Conservation (phyloP, 208 protist species). For the Acanthamoeba triangularis region DNA sequence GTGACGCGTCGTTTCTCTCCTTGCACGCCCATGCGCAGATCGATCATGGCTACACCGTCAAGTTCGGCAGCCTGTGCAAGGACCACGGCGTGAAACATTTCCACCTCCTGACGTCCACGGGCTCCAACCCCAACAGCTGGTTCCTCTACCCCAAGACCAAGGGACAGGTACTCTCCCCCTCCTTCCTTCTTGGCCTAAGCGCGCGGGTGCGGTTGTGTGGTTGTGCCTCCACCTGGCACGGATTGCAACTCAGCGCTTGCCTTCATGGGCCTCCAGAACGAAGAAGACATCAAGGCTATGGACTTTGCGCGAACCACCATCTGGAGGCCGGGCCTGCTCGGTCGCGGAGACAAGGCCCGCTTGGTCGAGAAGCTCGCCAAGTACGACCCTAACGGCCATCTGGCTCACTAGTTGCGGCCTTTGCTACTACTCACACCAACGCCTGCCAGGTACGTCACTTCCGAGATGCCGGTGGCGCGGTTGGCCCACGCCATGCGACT, state of each 20-base stretch:
- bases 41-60: conserved; percentile 46
- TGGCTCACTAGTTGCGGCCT: too few species aligned
- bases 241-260: too few species aligned
- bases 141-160: conserved; percentile 83
- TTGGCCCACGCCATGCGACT: conserved; percentile 27
- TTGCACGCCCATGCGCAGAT: too few species aligned
- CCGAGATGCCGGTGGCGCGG: conserved; percentile 7
- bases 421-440: background rate
- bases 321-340: conserved; percentile 78
- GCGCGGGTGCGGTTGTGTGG: too few species aligned
- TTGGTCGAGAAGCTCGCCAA: conserved; percentile 47
- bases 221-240: too few species aligned
- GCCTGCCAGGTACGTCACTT: background rate
- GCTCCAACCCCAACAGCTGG: conserved; percentile 81
- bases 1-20: background rate
- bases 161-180: too few species aligned
- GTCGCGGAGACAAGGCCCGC: conserved; percentile 33
- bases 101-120: conserved; percentile 72
- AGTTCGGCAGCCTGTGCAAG: conserved; percentile 74
- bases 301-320: conserved; percentile 73
- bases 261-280: too few species aligned
- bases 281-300: conserved; percentile 76
- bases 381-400: too few species aligned
- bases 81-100: conserved; percentile 66
- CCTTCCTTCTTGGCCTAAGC: too few species aligned